Evolutionary conservation across 2,329 filamentous ascomycete genomes (phyloP), one percentile per base, ranked within the genome.

Genomic region (Pseudogymnoascus sp.): DNA sequence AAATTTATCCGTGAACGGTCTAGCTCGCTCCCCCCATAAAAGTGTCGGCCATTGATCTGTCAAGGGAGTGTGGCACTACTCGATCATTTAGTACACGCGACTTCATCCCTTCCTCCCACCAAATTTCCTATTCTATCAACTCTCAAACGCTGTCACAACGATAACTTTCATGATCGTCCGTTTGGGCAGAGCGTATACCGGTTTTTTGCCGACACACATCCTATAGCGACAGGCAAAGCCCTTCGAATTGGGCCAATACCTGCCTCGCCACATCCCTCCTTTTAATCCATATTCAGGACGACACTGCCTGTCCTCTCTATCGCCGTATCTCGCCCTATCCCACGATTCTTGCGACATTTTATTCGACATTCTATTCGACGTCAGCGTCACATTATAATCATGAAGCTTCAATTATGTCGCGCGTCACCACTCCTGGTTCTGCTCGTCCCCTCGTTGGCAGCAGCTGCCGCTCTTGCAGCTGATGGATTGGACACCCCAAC

Each of bases 401-500:
- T 89, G 86, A 85, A 80, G 74, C 74, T 87, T 68, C 79, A 78
- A 74, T 77, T 58, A 58, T 58, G 77, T 64, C 75, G 74, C 61
- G 76, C 77, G 63, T 80, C 80, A 61, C 78, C 83, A 30, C 72
- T 88, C 22, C 73, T 89, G 58, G 76, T 89, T 35, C 79, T 89
- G 37, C 77, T 87, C 1, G 74, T 87, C 37, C 81, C 84, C 30
- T 80, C 78, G 36, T 73, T 87, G 63, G 82, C 81, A 25, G 67
- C 73, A 43, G 75, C 77, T 37, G 73, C 77, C 50, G 63, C 68
- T 8, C 62, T 64, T n/a, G 63, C 65, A 43, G 61, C 66, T 60
- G 67, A 70, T 39, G 57, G 33, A 38, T 58, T 35, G 22, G 57
- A 25, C 16, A 33, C 18, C 6, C 33, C 20, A 68, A 65, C 28